Evolutionary conservation across 2,329 filamentous ascomycete species (phyloP).

Genomic region (Salinomyces thailandicus): DNA sequence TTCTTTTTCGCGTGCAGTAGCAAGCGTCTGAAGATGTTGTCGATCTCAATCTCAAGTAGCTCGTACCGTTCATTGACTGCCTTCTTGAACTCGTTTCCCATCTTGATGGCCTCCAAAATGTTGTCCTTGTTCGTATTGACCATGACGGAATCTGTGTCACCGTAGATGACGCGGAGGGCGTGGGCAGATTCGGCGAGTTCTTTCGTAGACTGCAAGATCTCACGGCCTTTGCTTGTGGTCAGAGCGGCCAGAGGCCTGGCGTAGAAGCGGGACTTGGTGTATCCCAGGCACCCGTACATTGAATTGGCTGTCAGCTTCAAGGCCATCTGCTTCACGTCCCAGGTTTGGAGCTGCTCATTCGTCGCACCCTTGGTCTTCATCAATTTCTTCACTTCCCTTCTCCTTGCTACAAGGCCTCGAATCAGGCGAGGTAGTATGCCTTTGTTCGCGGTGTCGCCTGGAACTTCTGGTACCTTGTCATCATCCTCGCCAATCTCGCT

Average conservation of each 20-base stretch:
- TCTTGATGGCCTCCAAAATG: conserved; percentile 77
- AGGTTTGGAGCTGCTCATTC: conserved; percentile 75
- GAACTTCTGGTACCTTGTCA: conserved; percentile 80
- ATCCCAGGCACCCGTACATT: conserved; percentile 98
- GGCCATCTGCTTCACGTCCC: conserved; percentile 96
- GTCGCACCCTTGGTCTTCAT: conserved; percentile 94
- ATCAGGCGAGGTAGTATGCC: conserved; percentile 87
- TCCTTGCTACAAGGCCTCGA: conserved; percentile 76
- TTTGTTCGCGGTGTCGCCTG: conserved; percentile 57
- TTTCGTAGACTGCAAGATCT: conserved; percentile 93
- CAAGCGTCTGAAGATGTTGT: conserved; percentile 90
- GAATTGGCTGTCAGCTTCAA: conserved; percentile 97
- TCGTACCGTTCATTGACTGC: conserved; percentile 89
- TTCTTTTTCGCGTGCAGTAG: conserved; percentile 98
- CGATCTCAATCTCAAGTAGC: conserved; percentile 92
- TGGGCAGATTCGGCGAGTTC: conserved; percentile 85
- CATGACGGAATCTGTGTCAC: conserved; percentile 99
- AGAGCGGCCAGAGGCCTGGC: conserved; percentile 88
- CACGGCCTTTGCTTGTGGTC: conserved; percentile 92
- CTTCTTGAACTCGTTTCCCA: conserved; percentile 90
- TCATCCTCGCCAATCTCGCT: conserved; percentile 64
- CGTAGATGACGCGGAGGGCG: conserved; percentile 83
- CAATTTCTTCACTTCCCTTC: conserved; percentile 84
- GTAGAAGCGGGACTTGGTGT: conserved; percentile 94
- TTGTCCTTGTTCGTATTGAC: conserved; percentile 98